Conservation (phyloP, 352 stramenopile genomes). For the Thalassiosira sp. region DNA sequence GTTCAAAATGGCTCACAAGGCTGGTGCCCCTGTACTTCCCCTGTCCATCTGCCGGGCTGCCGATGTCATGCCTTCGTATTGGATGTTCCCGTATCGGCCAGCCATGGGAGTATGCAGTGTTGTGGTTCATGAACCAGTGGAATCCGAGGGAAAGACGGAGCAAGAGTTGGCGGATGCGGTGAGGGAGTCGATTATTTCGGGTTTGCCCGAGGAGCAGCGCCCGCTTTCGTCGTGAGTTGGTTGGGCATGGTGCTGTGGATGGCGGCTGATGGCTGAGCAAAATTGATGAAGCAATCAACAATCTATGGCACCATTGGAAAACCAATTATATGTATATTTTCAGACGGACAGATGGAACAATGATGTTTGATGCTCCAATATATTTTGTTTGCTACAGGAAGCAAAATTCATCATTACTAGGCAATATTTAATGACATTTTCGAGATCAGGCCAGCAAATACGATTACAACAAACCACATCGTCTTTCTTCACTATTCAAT, state of each 20-base stretch:
- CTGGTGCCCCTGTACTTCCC: constrained; percentile 73
- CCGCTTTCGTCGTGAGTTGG: constrained; percentile 7
- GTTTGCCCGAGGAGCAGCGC: constrained; percentile 69
- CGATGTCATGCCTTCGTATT: constrained; percentile 72
- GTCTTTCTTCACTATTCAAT: too few relatives aligned
- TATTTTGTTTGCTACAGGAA: too few relatives aligned
- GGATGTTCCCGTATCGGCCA: constrained; percentile 74
- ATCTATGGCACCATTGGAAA: too few relatives aligned
- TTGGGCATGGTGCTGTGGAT: neutral
- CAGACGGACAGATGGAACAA: too few relatives aligned
- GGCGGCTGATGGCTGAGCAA: neutral
- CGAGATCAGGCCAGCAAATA: too few relatives aligned
- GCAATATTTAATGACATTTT: too few relatives aligned
- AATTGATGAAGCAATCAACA: neutral
- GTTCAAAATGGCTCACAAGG: constrained; percentile 84
- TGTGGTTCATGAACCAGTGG: constrained; percentile 73
- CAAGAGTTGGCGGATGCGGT: constrained; percentile 71
- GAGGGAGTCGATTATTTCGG: constrained; percentile 66
- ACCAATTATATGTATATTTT: too few relatives aligned
- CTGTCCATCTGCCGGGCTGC: constrained; percentile 75
- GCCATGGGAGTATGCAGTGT: constrained; percentile 55
- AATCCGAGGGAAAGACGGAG: constrained; percentile 73
- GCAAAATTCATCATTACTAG: too few relatives aligned
- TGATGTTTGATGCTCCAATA: too few relatives aligned
- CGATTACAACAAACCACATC: too few relatives aligned